These are phyloP conservation scores for Ulota crispa DNA, from an alignment of 225 moss, liverwort and hornwort genomes.

Conservation along the genomic window DNA sequence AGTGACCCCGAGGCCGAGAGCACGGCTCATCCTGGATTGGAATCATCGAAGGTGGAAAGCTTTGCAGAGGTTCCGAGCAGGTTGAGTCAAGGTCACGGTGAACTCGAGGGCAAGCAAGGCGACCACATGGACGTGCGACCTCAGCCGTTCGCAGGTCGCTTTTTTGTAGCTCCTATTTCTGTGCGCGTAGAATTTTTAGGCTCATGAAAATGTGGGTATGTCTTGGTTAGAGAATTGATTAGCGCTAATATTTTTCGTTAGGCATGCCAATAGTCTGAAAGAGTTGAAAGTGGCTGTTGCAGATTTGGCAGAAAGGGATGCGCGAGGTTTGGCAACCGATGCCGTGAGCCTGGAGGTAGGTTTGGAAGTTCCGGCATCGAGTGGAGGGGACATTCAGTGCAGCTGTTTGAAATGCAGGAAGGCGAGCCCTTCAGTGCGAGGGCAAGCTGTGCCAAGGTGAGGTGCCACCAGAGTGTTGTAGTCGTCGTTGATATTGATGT, in stretches of 20 bases:
- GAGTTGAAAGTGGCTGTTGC: conserved; percentile 16
- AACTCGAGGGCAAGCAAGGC: conserved; percentile 23
- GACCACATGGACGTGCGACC: conserved; percentile 24
- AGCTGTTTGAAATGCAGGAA: conserved; percentile 55
- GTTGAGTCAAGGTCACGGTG: conserved; percentile 30
- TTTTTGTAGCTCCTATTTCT: background rate
- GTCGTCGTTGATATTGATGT: background rate
- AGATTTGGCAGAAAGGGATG: conserved; percentile 25
- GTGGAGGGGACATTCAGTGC: conserved; percentile 48
- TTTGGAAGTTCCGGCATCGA: conserved; percentile 31
- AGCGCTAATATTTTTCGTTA: background rate
- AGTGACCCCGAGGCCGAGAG: conserved; percentile 18
- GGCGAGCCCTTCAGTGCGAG: conserved; percentile 45
- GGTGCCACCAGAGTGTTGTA: conserved; percentile 1
- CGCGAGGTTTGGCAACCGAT: conserved; percentile 26
- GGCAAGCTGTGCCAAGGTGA: conserved; percentile 69
- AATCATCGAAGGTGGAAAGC: conserved; percentile 21
- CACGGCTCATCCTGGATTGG: conserved; percentile 24
- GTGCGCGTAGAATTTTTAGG: background rate
- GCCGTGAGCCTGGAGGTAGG: conserved; percentile 27
- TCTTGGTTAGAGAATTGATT: background rate
- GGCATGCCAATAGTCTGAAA: background rate
- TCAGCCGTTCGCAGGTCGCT: conserved; percentile 39
- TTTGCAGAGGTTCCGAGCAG: conserved; percentile 21
- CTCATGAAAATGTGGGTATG: background rate